Evolutionary conservation across 306 rosid species (phyloP).

Genomic region (Hippophae gyantsensis): DNA sequence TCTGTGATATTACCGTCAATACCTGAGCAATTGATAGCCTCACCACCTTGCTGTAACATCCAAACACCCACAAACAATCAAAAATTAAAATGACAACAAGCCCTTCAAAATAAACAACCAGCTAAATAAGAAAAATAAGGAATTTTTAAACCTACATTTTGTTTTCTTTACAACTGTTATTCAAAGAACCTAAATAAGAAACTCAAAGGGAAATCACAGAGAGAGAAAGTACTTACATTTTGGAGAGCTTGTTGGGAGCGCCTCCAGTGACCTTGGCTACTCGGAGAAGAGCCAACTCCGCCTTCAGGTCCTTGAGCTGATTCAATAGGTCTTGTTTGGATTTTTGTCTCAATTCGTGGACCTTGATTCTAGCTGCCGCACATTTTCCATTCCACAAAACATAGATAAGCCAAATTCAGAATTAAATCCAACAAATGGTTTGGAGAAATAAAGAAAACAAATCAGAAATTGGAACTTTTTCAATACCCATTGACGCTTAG

Average conservation of each 20-base stretch:
- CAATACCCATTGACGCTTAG: constrained; percentile 43
- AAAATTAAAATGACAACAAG: background rate
- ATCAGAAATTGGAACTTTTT: background rate
- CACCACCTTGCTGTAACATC: constrained; percentile 73
- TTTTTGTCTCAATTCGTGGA: constrained; percentile 88
- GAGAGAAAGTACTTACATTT: constrained; percentile 41
- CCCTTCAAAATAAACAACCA: too few species aligned
- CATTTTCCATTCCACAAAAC: background rate
- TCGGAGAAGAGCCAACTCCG: constrained; percentile 86
- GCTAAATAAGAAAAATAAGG: too few species aligned
- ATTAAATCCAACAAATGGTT: background rate
- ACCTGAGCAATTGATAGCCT: constrained; percentile 89
- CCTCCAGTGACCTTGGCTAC: constrained; percentile 99
- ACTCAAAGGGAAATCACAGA: background rate
- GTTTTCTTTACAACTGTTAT: too few species aligned
- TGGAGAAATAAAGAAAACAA: background rate
- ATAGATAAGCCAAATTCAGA: background rate
- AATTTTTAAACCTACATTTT: too few species aligned
- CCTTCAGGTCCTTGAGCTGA: constrained; percentile 95
- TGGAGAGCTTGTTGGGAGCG: constrained; percentile 96
- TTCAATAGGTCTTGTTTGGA: constrained; percentile 49
- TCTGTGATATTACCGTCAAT: constrained; percentile 92
- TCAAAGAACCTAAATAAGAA: background rate
- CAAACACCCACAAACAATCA: background rate
- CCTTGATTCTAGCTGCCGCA: constrained; percentile 80